Base-by-base conservation (phyloP, 1,284 basidiomycete species). In the Phellinidium pouzarii region DNA sequence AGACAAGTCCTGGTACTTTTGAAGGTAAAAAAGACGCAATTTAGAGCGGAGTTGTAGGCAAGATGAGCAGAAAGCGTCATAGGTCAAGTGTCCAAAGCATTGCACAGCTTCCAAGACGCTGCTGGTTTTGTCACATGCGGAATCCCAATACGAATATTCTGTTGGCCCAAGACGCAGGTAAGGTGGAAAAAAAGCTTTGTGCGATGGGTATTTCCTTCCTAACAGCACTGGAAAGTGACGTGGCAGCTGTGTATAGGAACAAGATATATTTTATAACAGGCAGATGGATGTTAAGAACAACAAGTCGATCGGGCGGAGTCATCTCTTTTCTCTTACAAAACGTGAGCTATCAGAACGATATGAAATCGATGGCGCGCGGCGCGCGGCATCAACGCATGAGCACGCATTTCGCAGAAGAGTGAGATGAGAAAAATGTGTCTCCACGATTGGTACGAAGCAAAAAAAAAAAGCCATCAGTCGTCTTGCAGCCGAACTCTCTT, bases 361-460 rank as follows among this genome's bases (percentile, higher is more conserved):
- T 50, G 48, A 50, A 50, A 50, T 50, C 48, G 48, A 50, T 50
- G 48, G 5, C 3, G 17, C 9, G 6, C 11, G n/a, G n/a, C 14
- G 11, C 11, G 27, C 44, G 3, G 27, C n/a, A 20, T 19, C 27
- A 14, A 20, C 9, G 19, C 27, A 12, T 5, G 9, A 29, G 9
- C 44, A 23, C 3, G 44, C 44, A 4, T 43, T 11, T 43, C 22
- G 8, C 11, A 43, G 22, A 4, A 43, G 26, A 17, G n/a, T 40
- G 37, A 40, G 37, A 17, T 40, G 37, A n/a, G 37, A 3, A 40
- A 40, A 19, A 40, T 2, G 37, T 17, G n/a, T 12, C 29, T 31
- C 12, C 12, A 7, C n/a, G n/a, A n/a, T n/a, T n/a, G n/a, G n/a
- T n/a, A n/a, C n/a, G n/a, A n/a, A n/a, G n/a, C n/a, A n/a, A n/a